Percentiles rank a stretch among this genome's conserved stretches.
Evolutionary conservation across 805 yeast species (phyloP).

Genomic region (Lachancea kluyveri): DNA sequence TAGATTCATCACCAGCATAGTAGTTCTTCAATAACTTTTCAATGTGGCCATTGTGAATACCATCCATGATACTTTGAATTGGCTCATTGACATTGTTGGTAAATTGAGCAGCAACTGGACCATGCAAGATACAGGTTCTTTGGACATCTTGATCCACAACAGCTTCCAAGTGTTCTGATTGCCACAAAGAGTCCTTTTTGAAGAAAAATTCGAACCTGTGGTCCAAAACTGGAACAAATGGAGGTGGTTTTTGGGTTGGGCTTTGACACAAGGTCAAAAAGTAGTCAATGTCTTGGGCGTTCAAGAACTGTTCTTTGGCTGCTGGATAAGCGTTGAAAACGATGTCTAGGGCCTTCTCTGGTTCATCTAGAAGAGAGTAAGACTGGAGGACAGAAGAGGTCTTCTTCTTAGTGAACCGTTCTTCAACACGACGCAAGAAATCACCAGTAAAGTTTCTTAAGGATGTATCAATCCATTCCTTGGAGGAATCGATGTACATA

Average conservation of each 20-base stretch:
- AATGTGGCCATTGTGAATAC: slow-evolving; percentile 87
- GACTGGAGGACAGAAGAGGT: slow-evolving; percentile 69
- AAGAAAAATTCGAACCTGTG: slow-evolving; percentile 92
- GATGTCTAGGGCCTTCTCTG: slow-evolving; percentile 51
- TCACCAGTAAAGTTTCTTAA: slow-evolving; percentile 83
- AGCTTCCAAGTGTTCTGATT: slow-evolving; percentile 93
- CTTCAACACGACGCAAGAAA: slow-evolving; percentile 90
- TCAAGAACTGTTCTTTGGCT: slow-evolving; percentile 75
- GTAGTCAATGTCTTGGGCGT: slow-evolving; percentile 92
- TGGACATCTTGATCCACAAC: slow-evolving; percentile 95
- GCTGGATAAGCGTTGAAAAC: slow-evolving; percentile 66
- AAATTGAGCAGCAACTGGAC: slow-evolving; percentile 96
- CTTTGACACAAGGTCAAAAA: slow-evolving; percentile 77
- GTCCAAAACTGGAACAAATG: slow-evolving; percentile 92
- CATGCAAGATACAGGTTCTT: slow-evolving; percentile 98
- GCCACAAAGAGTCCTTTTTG: slow-evolving; percentile 99
- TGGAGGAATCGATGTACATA: slow-evolving; percentile 71
- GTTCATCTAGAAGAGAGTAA: slow-evolving; percentile 60
- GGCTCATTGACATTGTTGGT: slow-evolving; percentile 88
- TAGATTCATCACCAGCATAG: slow-evolving; percentile 63
- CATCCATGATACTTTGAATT: slow-evolving; percentile 81
- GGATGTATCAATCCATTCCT: slow-evolving; percentile 82
- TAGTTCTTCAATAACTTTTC: slow-evolving; percentile 56
- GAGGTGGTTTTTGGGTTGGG: slow-evolving; percentile 94
- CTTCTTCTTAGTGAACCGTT: slow-evolving; percentile 68